These are phyloP conservation scores for Globisporangium cylindrosporum DNA, from an alignment of 352 stramenopile species.

Conservation along the genomic window DNA sequence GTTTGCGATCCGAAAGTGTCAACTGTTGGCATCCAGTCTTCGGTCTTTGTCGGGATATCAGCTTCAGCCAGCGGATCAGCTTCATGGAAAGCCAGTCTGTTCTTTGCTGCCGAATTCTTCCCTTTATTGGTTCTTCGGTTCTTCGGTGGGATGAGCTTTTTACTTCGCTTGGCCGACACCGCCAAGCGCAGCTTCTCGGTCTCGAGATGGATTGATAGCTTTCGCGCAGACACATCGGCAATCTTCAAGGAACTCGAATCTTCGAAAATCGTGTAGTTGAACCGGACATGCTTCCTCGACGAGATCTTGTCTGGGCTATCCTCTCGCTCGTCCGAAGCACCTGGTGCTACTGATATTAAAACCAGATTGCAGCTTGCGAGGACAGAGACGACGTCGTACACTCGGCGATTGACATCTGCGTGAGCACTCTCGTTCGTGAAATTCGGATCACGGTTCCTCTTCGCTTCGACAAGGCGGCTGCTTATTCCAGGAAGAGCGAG, in stretches of 20 bases:
- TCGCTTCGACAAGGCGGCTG: constrained; percentile 44
- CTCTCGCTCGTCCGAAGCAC: constrained; percentile 15
- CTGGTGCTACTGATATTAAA: constrained; percentile 20
- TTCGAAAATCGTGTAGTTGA: constrained; percentile 56
- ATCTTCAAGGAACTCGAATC: constrained; percentile 29
- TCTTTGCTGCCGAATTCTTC: background rate
- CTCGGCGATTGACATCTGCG: constrained; percentile 47
- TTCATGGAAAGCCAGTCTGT: constrained; percentile 7
- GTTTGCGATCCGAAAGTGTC: background rate
- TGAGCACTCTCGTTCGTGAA: constrained; percentile 21
- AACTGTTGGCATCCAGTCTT: background rate
- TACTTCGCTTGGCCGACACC: background rate
- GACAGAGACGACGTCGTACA: constrained; percentile 72
- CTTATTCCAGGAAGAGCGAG: constrained; percentile 36
- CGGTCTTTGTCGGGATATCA: background rate
- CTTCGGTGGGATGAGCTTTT: constrained; percentile 2
- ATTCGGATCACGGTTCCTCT: constrained; percentile 23
- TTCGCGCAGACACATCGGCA: constrained; percentile 4
- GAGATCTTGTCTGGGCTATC: constrained; percentile 24
- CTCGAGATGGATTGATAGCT: constrained; percentile 4
- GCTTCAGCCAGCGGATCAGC: background rate
- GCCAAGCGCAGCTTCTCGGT: background rate
- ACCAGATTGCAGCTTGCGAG: constrained; percentile 55
- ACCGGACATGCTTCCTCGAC: constrained; percentile 44
- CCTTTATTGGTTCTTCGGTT: constrained; percentile 7